These are phyloP conservation scores for Pelargonium cotyledonis DNA, from an alignment of 441 rosid species.

Conservation along the genomic window DNA sequence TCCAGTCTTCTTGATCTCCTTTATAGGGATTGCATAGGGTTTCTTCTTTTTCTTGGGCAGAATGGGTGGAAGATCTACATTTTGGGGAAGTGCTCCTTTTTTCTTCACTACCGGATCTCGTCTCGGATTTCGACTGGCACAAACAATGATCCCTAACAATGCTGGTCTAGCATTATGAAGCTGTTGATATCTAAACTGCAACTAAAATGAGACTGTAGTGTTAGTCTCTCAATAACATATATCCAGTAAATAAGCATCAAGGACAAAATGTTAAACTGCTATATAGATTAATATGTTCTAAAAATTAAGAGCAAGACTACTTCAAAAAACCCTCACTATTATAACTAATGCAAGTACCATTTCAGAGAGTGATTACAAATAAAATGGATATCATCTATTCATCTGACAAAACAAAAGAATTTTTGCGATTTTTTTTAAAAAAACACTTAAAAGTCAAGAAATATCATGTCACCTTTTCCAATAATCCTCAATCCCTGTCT, in stretches of 20 bases:
- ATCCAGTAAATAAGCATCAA: neutral
- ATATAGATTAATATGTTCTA: neutral
- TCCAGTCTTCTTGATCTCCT: slow-evolving; percentile 54
- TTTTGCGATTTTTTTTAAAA: too few relatives aligned
- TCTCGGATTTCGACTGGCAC: slow-evolving; percentile 34
- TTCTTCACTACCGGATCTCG: slow-evolving; percentile 24
- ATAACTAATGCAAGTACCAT: neutral
- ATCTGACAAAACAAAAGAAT: too few relatives aligned
- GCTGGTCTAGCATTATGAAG: slow-evolving; percentile 21
- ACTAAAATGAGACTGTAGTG: slow-evolving; percentile 8
- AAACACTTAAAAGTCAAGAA: too few relatives aligned
- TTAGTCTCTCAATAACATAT: slow-evolving; percentile 7
- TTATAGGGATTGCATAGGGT: slow-evolving; percentile 68
- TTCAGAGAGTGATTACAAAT: neutral
- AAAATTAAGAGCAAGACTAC: neutral
- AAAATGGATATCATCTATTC: too few relatives aligned
- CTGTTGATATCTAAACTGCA: slow-evolving; percentile 33
- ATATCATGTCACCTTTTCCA: too few relatives aligned
- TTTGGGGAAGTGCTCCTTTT: slow-evolving; percentile 41
- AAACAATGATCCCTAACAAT: slow-evolving; percentile 24
- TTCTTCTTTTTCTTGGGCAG: slow-evolving; percentile 80
- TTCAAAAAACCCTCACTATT: neutral
- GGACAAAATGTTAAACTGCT: neutral
- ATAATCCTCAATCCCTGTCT: too few relatives aligned
- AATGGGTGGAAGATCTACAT: slow-evolving; percentile 66